Percentiles rank a stretch among this genome's conserved stretches.
phyloP scores from a whole-genome alignment of 225 moss, liverwort and hornwort species.

The Physcomitrium patens region DNA sequence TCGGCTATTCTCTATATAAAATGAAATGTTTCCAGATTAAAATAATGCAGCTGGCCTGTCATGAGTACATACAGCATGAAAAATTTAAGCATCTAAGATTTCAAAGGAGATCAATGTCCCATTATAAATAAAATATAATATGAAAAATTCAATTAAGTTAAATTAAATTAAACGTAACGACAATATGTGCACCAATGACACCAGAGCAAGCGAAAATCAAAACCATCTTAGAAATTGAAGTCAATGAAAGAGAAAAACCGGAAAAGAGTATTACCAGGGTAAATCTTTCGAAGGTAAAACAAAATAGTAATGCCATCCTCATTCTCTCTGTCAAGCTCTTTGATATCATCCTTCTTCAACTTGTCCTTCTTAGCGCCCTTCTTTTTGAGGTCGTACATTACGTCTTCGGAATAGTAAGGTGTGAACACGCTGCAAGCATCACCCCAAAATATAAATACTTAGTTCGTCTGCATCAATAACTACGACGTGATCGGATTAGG shows the following conservation, averaged over 20 bases:
- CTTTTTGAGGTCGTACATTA: slow-evolving; percentile 72
- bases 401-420: slow-evolving; percentile 93
- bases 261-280: slow-evolving; percentile 60
- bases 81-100: not conserved
- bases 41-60: not conserved
- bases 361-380: slow-evolving; percentile 50
- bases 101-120: not conserved
- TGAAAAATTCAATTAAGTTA: no score
- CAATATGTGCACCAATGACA: slow-evolving; percentile 14
- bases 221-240: slow-evolving; percentile 18
- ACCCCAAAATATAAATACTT: slow-evolving; percentile 25
- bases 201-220: slow-evolving; percentile 2
- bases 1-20: not conserved
- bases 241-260: not conserved
- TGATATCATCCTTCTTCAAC: slow-evolving; percentile 58
- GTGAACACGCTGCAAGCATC: slow-evolving; percentile 84
- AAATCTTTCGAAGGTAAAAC: slow-evolving; percentile 94
- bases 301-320: slow-evolving; percentile 94
- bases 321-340: slow-evolving; percentile 63
- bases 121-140: no score
- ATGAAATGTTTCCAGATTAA: not conserved
- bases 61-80: no score
- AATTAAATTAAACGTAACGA: not conserved
- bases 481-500: not conserved
- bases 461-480: slow-evolving; percentile 23